A percentile compares a stretch with the other conserved stretches of the same genome.
phyloP scores from a whole-genome alignment of 202 grass and related monocot species.

The Brachypodium distachyon region DNA sequence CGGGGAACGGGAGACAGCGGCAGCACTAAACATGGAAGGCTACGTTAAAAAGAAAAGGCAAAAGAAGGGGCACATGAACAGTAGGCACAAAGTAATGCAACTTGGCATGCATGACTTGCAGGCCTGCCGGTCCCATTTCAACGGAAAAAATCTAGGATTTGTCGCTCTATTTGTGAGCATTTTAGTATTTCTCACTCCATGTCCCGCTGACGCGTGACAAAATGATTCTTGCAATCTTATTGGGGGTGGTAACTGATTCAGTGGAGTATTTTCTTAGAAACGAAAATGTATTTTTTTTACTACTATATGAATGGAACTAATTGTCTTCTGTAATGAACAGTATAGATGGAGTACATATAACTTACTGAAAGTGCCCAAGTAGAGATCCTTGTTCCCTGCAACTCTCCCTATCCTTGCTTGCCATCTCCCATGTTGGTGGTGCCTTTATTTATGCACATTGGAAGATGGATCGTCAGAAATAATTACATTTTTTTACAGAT shows the following conservation, averaged over 20 bases:
- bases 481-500: background rate
- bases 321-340: background rate
- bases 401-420: slow-evolving; percentile 99
- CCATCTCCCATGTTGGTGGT: slow-evolving; percentile 99
- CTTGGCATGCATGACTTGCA: slow-evolving; percentile 28
- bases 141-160: background rate
- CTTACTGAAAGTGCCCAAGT: slow-evolving; percentile 96
- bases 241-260: background rate
- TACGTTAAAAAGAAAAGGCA: slow-evolving; percentile 35
- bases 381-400: slow-evolving; percentile 98
- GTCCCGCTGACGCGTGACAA: background rate
- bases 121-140: background rate
- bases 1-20: slow-evolving; percentile 37
- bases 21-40: slow-evolving; percentile 40
- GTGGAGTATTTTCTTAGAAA: too few relatives aligned
- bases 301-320: background rate
- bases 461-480: background rate
- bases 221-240: background rate
- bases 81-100: slow-evolving; percentile 21
- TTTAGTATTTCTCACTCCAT: background rate
- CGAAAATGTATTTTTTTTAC: too few relatives aligned
- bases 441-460: slow-evolving; percentile 28
- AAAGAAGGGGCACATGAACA: slow-evolving; percentile 18
- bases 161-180: background rate
- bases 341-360: too few relatives aligned